Evolutionary conservation across 192 early-diverging fungal genomes (phyloP).

Genomic region (Phycomyces blakesleeanus): DNA sequence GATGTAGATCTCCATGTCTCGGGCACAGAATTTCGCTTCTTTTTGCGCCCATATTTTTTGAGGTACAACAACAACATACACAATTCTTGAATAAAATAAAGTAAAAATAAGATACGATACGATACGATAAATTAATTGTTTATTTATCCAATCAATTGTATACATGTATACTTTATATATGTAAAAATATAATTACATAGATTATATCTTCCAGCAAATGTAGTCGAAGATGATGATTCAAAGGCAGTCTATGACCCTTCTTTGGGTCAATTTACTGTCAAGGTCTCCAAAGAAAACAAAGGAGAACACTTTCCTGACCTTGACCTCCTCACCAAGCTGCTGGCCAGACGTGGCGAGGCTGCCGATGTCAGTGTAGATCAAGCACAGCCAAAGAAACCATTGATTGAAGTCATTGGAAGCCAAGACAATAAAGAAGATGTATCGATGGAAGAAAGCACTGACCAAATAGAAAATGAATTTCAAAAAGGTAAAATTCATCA

Average conservation of each 20-base stretch:
- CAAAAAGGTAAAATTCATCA: neutral
- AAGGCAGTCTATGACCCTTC: constrained; percentile 78
- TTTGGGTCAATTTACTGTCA: constrained; percentile 65
- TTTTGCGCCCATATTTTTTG: constrained; percentile 87
- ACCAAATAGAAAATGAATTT: neutral
- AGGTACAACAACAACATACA: constrained; percentile 41
- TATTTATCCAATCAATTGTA: neutral
- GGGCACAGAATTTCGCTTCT: constrained; percentile 82
- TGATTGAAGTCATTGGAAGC: constrained; percentile 63
- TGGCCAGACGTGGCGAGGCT: constrained; percentile 55
- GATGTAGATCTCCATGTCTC: constrained; percentile 86
- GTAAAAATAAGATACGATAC: neutral
- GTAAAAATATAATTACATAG: constrained; percentile 27
- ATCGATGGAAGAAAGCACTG: neutral
- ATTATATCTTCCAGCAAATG: constrained; percentile 73
- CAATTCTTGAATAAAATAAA: neutral
- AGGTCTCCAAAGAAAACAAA: constrained; percentile 72
- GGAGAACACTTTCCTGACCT: constrained; percentile 86
- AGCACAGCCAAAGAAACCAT: constrained; percentile 32
- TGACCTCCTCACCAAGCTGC: constrained; percentile 83
- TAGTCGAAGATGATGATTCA: constrained; percentile 85
- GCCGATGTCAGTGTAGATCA: neutral
- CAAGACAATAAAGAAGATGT: constrained; percentile 3
- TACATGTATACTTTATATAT: neutral
- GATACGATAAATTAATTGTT: neutral